Base-by-base conservation (phyloP, 2,329 filamentous ascomycete genomes). In the Clonostachys sp. region DNA sequence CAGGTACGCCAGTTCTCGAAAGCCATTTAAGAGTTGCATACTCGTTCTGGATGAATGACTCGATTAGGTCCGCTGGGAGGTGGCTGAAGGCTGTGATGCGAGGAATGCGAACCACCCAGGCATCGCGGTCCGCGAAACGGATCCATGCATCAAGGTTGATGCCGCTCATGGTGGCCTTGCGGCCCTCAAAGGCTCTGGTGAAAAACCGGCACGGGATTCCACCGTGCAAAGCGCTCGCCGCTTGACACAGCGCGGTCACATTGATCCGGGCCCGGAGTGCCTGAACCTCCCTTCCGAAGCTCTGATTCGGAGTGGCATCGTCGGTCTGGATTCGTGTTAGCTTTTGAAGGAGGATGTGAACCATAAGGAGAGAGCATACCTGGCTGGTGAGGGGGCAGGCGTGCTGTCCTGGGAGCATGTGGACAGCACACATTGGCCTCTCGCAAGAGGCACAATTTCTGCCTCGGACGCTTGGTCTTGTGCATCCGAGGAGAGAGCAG, bases 11-110 rank as follows among this genome's bases (percentile, higher is more conserved):
- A 3, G 57, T 55, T 5, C 47, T 52, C 43, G 61, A 58, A 7
- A 65, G 52, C 44, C 60, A 64, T 42, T 61, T 62, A 17, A 65
- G 52, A 1, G 62, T 63, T 1, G 58, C 58, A 36, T 57, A 63
- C 49, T 64, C 60, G 55, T 61, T 63, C 20, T 43, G 44, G 4
- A 63, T 52, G 14, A 61, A 44, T 45, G 59, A 61, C 8, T 60
- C 58, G 3, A 53, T 53, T 6, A 61, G 52, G 14, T 42, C 44
- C 5, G 50, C 46, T 8, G 59, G 51, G 7, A 53, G 50, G 38
- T 56, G 51, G 33, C 48, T 51, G 36, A 51, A 55, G 35, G 53
- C 44, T 13, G 53, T 13, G 39, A 55, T 54, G 7, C 57, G 52
- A 17, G 58, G 57, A 12, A 61, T 50, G 42, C 58, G 41, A 40